phyloP scores from a whole-genome alignment of 768 basidiomycete species.

The Lyophyllum atratum region DNA sequence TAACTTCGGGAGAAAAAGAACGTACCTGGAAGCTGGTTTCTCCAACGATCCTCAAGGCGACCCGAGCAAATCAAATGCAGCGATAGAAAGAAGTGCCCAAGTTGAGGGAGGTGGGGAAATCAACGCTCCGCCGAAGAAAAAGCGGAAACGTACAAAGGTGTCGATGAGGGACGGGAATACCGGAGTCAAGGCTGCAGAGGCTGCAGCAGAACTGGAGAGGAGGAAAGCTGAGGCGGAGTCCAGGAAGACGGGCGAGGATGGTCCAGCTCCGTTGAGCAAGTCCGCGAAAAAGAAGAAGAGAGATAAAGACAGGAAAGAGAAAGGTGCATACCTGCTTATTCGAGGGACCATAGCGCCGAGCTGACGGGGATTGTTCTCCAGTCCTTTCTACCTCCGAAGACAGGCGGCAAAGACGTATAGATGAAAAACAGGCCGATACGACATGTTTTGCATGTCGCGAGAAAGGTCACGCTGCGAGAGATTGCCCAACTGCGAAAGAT shows the following conservation, averaged over 20 bases:
- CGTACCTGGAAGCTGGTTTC: conserved; percentile 68
- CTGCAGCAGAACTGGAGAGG: conserved; percentile 14
- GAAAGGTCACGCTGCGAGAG: conserved; percentile 79
- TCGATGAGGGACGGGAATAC: conserved; percentile 42
- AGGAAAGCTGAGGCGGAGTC: conserved; percentile 9
- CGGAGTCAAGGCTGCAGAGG: conserved; percentile 26
- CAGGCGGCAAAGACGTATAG: conserved; percentile 64
- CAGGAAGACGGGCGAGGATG: conserved; percentile 19
- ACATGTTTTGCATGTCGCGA: conserved; percentile 88
- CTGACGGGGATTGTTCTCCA: not conserved
- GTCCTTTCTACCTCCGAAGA: conserved; percentile 44
- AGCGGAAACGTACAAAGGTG: conserved; percentile 56
- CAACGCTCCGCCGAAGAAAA: conserved; percentile 49
- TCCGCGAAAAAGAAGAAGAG: conserved; percentile 33
- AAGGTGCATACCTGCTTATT: conserved; percentile 26
- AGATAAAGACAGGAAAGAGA: conserved; percentile 32
- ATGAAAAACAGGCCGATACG: conserved; percentile 56
- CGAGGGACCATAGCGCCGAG: not conserved
- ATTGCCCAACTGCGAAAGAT: conserved; percentile 61
- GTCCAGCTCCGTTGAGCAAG: conserved; percentile 17
- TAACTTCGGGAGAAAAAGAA: conserved; percentile 73
- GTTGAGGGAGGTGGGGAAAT: conserved; percentile 10
- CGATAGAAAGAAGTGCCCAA: not conserved
- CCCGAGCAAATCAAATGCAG: conserved; percentile 10
- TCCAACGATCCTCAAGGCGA: conserved; percentile 18